Evolutionary conservation across 331 rosid genomes (phyloP).

Genomic region (Malus hybrid): DNA sequence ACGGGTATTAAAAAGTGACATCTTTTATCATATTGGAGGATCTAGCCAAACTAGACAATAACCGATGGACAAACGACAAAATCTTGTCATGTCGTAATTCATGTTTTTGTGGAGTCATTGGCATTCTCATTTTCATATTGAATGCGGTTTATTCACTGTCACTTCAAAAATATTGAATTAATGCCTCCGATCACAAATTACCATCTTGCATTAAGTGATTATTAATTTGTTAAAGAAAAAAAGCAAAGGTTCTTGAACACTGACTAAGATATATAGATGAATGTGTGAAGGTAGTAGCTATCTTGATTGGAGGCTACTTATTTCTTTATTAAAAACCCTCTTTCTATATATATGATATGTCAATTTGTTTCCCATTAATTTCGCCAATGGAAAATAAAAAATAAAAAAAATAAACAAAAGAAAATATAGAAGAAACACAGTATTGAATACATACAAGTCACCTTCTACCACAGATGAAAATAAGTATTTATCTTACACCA

Average conservation of each 20-base stretch:
- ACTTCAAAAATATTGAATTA: neutral
- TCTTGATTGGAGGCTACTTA: neutral
- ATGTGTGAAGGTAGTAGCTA: neutral
- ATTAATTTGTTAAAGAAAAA: no score
- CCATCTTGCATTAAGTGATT: neutral
- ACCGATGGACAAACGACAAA: no score
- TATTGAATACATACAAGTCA: no score
- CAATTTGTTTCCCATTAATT: neutral
- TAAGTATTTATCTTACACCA: neutral
- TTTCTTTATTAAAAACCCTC: neutral
- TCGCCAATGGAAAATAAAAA: neutral
- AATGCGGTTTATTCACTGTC: neutral
- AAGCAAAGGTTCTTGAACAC: no score
- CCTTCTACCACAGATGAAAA: no score
- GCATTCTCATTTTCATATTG: neutral
- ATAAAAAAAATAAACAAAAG: neutral
- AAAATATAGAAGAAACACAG: no score
- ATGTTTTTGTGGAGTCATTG: neutral
- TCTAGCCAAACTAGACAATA: no score
- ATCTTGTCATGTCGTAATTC: no score
- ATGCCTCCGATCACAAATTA: neutral
- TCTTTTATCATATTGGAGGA: no score
- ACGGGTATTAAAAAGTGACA: no score
- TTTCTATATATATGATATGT: neutral
- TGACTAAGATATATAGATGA: neutral